These are phyloP conservation scores for Phragmites australis DNA, from an alignment of 176 grass and related monocot species.

Conservation along the genomic window DNA sequence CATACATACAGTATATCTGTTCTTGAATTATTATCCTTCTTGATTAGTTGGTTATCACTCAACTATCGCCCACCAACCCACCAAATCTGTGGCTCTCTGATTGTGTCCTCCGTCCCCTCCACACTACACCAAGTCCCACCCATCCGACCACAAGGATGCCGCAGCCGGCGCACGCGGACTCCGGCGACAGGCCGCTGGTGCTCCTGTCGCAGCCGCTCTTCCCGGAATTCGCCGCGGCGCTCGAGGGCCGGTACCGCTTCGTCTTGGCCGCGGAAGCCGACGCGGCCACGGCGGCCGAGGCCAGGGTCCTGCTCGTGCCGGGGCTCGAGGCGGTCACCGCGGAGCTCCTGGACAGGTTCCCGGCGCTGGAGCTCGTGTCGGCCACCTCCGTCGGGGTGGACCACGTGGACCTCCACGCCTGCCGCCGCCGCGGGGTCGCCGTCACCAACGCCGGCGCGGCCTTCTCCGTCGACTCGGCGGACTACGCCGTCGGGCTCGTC, in stretches of 20 bases:
- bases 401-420: constrained; percentile 52
- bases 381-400: constrained; percentile 51
- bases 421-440: constrained; percentile 42
- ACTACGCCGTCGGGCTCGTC: constrained; percentile 59
- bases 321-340: constrained; percentile 1
- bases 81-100: background rate
- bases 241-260: constrained; percentile 25
- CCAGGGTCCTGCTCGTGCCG: constrained; percentile 14
- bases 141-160: background rate
- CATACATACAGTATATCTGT: too few relatives aligned
- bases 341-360: constrained; percentile 35
- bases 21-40: background rate
- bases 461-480: constrained; percentile 41
- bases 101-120: background rate
- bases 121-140: background rate
- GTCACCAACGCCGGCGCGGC: constrained; percentile 53
- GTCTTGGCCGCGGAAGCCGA: background rate
- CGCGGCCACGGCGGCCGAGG: background rate
- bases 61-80: background rate
- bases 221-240: background rate
- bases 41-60: background rate
- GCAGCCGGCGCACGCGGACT: background rate
- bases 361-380: constrained; percentile 43
- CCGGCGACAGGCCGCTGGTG: constrained; percentile 23
- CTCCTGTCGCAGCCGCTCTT: background rate